Evolutionary conservation across 1,284 basidiomycete species (phyloP), one percentile per base, ranked within the genome.

Genomic region (Hymenochaete sp.): DNA sequence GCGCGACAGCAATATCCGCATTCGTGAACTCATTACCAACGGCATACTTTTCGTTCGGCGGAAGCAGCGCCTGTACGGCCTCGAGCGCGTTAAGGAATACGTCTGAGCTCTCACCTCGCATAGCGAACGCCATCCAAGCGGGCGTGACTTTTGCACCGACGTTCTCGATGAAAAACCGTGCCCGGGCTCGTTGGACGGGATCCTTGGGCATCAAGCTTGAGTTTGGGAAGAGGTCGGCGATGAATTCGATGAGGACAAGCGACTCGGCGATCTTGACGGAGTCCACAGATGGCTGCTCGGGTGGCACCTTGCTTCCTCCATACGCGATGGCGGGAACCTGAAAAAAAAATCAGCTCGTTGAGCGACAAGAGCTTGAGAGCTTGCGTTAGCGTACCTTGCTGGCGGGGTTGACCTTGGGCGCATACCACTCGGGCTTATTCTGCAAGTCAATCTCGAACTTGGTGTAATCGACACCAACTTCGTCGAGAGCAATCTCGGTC

Each of bases 381-480:
- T 10, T 10, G 28, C 48, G 18, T 8, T 36, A 24, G 53, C 64
- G 32, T 53, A 77, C 78, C 67, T 82, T 80, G 58, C 72, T 70
- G 1, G 72, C 76, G 1, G 74, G 72, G 59, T 82, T 82, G 28
- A 83, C 68, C 49, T 73, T 67, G 1, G 70, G 65, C 0, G 71
- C 68, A 56, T 77, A 81, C 79, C 78, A 79, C 40, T 65, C 67
- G 0, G 81, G 80, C 62, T 82, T 82, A 64, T 79, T 74, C 52
- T 56, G 46, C 24, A 82, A 59, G 53, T 82, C 72, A 46, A 82
- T 72, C 51, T 74, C 66, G 51, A 65, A 76, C 24, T 64, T 57
- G 22, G 67, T 71, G 55, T 66, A 74, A 0, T 68, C 56, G 1
- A 71, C 67, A 7, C 70, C 68, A 2, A 69, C 67, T 49, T 82